Evolutionary conservation across 345 rosid genomes (phyloP).

Genomic region (Dovyalis caffra): DNA sequence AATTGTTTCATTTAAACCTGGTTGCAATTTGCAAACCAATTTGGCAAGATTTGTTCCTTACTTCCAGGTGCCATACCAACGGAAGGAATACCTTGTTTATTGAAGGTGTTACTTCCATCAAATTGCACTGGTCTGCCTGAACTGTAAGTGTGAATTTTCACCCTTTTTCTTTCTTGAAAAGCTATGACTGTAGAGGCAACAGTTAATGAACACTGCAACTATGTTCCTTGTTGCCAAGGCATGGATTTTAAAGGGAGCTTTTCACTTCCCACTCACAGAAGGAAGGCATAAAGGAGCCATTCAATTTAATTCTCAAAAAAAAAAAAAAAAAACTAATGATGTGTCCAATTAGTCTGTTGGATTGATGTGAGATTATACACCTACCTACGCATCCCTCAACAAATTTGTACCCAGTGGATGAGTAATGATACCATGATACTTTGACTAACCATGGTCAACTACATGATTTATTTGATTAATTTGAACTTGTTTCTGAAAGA

Average conservation of each 20-base stretch:
- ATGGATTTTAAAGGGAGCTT: neutral
- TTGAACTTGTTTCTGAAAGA: neutral
- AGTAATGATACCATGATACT: neutral
- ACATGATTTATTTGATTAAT: neutral
- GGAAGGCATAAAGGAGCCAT: neutral
- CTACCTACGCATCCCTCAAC: neutral
- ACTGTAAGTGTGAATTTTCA: slow-evolving; percentile 50
- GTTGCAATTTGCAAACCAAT: neutral
- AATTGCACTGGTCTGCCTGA: slow-evolving; percentile 76
- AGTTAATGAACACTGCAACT: neutral
- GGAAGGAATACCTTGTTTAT: slow-evolving; percentile 93
- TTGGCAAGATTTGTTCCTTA: slow-evolving; percentile 9
- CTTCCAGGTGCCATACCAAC: slow-evolving; percentile 80
- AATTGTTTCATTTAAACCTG: slow-evolving; percentile 8
- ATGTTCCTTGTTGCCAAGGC: neutral
- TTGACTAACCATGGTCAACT: neutral
- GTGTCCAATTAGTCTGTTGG: no score
- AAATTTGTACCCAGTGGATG: neutral
- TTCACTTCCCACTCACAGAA: neutral
- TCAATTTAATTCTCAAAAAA: neutral
- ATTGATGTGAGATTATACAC: no score
- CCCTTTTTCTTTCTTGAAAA: neutral
- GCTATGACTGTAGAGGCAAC: neutral
- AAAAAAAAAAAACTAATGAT: no score
- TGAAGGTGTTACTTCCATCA: slow-evolving; percentile 89